Base-by-base conservation (phyloP, 139 green algal species). In the Nannochloris sp. region DNA sequence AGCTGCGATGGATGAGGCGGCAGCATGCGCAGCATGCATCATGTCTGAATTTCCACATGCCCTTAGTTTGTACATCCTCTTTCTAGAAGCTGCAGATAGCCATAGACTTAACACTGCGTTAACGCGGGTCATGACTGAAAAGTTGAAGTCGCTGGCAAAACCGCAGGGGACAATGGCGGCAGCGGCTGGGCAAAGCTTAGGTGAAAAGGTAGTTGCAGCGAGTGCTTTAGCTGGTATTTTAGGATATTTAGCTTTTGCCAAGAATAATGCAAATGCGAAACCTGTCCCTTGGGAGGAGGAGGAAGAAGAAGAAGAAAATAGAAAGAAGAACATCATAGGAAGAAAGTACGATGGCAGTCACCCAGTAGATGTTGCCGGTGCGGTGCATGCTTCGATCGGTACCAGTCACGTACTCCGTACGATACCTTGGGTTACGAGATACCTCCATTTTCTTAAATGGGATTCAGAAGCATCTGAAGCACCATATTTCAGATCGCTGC, bases 71-170 rank as follows among this genome's bases (percentile, higher is more conserved):
- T 85, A 81, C 44, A 63, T 83, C 12, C 56, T 90, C 19, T 83
- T 90, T 25, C 65, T 90, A 19, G 76, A 88, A 35, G 73, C 74
- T 2, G 69, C 65, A 3, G 81, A 88, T 68, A 85, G 75, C 48
- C 67, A 79, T 51, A 54, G 63, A 6, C 59, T 89, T 24, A 68
- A 74, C 63, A 12, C 57, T 25, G 39, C 56, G 33, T 45, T 87
- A 2, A 33, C 61, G 13, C 77, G 64, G 24, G 75, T 71, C 67
- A 83, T 86, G 80, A 57, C 64, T 0, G 42, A 24, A 4, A 72
- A 67, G 12, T 44, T 86, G 54, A 60, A 68, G 14, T 42, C 57
- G 23, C 34, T 75, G 42, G 39, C 45, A 0, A 35, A 25, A 12
- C 39, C 8, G 25, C 54, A 32, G 14, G 14, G 30, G 37, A 60